Evolutionary conservation across 2,329 filamentous ascomycete genomes (phyloP).

Genomic region (Conoideocrella luteorostrata): DNA sequence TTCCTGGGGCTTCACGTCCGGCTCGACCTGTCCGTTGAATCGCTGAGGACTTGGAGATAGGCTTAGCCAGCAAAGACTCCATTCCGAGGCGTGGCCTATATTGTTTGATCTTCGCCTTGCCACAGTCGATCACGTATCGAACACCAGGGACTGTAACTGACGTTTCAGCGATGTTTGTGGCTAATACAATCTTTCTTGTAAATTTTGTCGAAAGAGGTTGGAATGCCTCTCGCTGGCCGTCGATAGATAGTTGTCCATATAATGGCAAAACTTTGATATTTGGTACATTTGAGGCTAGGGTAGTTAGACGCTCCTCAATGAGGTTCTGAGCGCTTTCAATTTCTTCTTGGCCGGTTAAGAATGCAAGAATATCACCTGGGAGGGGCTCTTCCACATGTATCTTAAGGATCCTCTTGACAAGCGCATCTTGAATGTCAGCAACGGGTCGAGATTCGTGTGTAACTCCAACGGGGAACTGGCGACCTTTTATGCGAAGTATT

Average conservation of each 20-base stretch:
- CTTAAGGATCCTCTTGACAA: constrained; percentile 76
- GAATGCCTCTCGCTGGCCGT: constrained; percentile 82
- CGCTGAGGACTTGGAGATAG: constrained; percentile 88
- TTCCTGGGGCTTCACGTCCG: constrained; percentile 83
- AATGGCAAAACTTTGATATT: constrained; percentile 69
- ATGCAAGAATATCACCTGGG: constrained; percentile 91
- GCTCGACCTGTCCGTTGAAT: constrained; percentile 88
- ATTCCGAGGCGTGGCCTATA: constrained; percentile 79
- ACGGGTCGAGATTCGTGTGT: constrained; percentile 69
- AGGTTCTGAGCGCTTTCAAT: constrained; percentile 77
- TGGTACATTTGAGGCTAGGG: constrained; percentile 68
- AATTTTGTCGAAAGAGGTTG: constrained; percentile 61
- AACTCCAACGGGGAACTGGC: constrained; percentile 78
- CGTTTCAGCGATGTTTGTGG: constrained; percentile 98
- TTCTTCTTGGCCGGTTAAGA: constrained; percentile 87
- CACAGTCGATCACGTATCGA: constrained; percentile 83
- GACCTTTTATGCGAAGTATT: constrained; percentile 68
- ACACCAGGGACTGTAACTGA: constrained; percentile 94
- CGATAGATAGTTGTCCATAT: constrained; percentile 83
- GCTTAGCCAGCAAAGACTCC: constrained; percentile 83
- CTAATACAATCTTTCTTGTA: constrained; percentile 83
- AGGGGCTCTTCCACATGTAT: constrained; percentile 82
- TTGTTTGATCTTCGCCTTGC: constrained; percentile 91
- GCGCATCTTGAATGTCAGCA: constrained; percentile 72
- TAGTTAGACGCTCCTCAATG: constrained; percentile 71